Conservation (phyloP, 2,329 filamentous ascomycete genomes). For the Teratosphaeria nubilosa region DNA sequence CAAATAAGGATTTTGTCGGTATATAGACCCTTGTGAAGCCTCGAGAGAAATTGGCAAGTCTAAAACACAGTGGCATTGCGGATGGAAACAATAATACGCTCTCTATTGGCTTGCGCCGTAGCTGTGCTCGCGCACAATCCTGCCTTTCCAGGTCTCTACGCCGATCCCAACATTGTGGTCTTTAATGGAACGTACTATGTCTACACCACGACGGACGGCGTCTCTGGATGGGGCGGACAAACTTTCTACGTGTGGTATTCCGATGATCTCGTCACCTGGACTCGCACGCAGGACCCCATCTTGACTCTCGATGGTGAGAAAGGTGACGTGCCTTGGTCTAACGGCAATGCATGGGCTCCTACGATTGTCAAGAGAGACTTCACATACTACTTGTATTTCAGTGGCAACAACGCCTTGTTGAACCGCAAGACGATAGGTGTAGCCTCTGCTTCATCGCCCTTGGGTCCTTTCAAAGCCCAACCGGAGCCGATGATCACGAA, state of each 20-base stretch:
- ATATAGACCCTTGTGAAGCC: not conserved
- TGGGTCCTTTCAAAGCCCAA: slow-evolving; percentile 19
- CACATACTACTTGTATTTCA: slow-evolving; percentile 25
- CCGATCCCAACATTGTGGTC: slow-evolving; percentile 40
- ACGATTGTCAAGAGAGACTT: slow-evolving; percentile 16
- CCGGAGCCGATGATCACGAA: slow-evolving; percentile 18
- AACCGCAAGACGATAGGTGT: slow-evolving; percentile 21
- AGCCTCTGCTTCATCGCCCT: slow-evolving; percentile 14
- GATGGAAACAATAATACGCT: not conserved
- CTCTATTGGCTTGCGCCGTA: not conserved
- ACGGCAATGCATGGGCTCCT: slow-evolving; percentile 30
- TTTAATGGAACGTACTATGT: slow-evolving; percentile 39
- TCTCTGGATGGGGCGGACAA: slow-evolving; percentile 36
- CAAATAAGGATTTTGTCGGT: not conserved
- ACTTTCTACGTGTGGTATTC: slow-evolving; percentile 42
- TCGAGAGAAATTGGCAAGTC: not conserved
- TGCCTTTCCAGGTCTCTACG: slow-evolving; percentile 18
- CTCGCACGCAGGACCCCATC: slow-evolving; percentile 31
- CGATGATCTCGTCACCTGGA: slow-evolving; percentile 34
- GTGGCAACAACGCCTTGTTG: slow-evolving; percentile 20
- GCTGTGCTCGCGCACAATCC: not conserved
- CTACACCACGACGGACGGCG: slow-evolving; percentile 39
- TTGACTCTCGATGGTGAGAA: slow-evolving; percentile 36
- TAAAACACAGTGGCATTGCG: not conserved
- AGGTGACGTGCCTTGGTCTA: slow-evolving; percentile 30